Percentiles rank a stretch among this genome's conserved stretches.
phyloP scores from a whole-genome alignment of 148 eudicot genomes.

The Silene conica region DNA sequence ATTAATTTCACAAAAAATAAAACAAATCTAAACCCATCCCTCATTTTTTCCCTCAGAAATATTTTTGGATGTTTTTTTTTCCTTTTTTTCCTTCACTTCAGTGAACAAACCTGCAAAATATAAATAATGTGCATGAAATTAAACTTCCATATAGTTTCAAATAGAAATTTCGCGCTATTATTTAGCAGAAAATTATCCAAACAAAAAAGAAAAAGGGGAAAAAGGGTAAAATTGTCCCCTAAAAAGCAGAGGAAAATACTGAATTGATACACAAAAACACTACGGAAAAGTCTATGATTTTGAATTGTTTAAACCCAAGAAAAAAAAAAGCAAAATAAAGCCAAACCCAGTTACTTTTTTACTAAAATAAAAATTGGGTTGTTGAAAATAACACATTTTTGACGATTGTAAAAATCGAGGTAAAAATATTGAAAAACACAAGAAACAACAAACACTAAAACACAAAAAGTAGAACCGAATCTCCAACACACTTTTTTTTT shows the following conservation, averaged over 20 bases:
- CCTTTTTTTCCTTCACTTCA: conserved; percentile 11
- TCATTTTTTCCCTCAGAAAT: conserved; percentile 29
- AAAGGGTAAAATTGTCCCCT: conserved; percentile 2
- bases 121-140: background rate
- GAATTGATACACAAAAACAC: conserved; percentile 8
- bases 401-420: conserved; percentile 1
- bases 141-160: conserved; percentile 8
- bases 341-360: background rate
- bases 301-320: background rate
- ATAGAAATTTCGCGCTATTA: conserved; percentile 20
- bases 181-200: conserved; percentile 1
- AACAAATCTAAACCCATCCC: conserved; percentile 11
- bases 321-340: background rate
- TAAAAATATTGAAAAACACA: background rate
- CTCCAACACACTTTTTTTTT: background rate
- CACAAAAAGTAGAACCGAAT: conserved; percentile 23
- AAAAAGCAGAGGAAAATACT: conserved; percentile 22
- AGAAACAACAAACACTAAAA: conserved; percentile 2
- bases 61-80: background rate
- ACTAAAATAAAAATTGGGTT: background rate
- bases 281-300: conserved; percentile 1
- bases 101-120: conserved; percentile 2
- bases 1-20: conserved; percentile 24
- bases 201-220: background rate
- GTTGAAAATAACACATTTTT: conserved; percentile 15